These are phyloP conservation scores for Annulohypoxylon bovei DNA, from an alignment of 495 filamentous ascomycete genomes.

Conservation along the genomic window DNA sequence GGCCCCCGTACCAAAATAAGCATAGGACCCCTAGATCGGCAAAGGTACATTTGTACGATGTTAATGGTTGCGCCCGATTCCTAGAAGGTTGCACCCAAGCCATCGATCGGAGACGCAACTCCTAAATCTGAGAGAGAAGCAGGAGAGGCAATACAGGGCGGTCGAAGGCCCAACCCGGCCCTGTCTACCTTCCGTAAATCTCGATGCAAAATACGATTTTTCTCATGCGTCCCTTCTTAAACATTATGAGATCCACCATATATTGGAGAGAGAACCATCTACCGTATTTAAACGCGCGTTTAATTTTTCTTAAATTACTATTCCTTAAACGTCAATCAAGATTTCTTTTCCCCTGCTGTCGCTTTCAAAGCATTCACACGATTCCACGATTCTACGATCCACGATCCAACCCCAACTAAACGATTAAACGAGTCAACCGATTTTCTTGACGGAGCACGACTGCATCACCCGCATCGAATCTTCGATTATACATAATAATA, in stretches of 20 bases:
- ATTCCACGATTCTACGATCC: background rate
- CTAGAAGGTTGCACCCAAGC: background rate
- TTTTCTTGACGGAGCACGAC: background rate
- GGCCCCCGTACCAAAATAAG: slow-evolving; percentile 6
- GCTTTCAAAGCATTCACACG: background rate
- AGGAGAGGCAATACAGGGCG: background rate
- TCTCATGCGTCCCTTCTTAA: background rate
- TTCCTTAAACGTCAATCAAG: background rate
- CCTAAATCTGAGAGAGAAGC: slow-evolving; percentile 4
- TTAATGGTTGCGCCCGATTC: slow-evolving; percentile 8
- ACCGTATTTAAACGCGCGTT: background rate
- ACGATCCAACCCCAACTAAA: background rate
- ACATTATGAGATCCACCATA: background rate
- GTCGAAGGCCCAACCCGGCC: background rate
- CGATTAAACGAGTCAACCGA: background rate
- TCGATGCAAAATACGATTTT: slow-evolving; percentile 7
- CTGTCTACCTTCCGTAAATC: slow-evolving; percentile 4
- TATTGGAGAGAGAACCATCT: background rate
- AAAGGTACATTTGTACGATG: slow-evolving; percentile 15
- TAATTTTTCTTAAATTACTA: background rate
- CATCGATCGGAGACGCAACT: slow-evolving; percentile 3
- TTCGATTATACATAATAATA: background rate
- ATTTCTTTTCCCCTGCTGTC: background rate
- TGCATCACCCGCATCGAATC: background rate
- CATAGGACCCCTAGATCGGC: slow-evolving; percentile 16